Evolutionary conservation across 148 eudicot genomes (phyloP), one percentile per base, ranked within the genome.

Genomic region (Heliosperma pusillum): DNA sequence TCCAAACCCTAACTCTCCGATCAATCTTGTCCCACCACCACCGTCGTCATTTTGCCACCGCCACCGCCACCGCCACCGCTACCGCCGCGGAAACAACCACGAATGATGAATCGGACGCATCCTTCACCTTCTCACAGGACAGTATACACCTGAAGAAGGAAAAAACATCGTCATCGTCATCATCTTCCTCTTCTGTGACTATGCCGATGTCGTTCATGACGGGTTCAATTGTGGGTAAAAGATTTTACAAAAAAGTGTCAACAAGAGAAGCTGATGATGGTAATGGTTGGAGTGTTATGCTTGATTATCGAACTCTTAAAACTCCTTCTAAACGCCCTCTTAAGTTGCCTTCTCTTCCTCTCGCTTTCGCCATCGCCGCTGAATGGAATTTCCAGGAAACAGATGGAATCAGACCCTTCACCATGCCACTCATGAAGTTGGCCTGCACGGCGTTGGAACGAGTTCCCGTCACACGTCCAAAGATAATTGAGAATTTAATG

Each of bases 321-420:
- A 89, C 97, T 3, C 97, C 98, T 20, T 80, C 86, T 0, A 93
- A 93, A 80, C 85, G 86, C 40, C 87, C 94, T 5, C 89, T 94
- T 62, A 91, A 86, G 82, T 83, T 92, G 50, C 97, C 97, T 10
- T 82, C 94, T 79, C 82, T 69, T 2, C 77, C 82, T 77, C 91
- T 94, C 40, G 98, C 98, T 66, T 82, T 79, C 27, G 95, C 93
- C 20, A 86, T 94, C 78, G 98, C 98, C 53, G 98, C 93, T 66
- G 98, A 93, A 74, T 93, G 98, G 97, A 95, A 91, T 52, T 73
- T 88, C 84, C 86, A 93, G 98, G 76, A 86, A 85, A 62, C 74
- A 83, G 98, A 93, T 87, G 98, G 98, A 76, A 91, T 93, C 40
- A 88, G 98, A 79, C 98, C 97, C 76, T 93, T 93, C 63, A 89